A percentile compares a stretch with the other conserved stretches of the same genome.
Conservation (phyloP, 1,284 basidiomycete genomes). For the Sporisorium iseilematis-ciliati region DNA sequence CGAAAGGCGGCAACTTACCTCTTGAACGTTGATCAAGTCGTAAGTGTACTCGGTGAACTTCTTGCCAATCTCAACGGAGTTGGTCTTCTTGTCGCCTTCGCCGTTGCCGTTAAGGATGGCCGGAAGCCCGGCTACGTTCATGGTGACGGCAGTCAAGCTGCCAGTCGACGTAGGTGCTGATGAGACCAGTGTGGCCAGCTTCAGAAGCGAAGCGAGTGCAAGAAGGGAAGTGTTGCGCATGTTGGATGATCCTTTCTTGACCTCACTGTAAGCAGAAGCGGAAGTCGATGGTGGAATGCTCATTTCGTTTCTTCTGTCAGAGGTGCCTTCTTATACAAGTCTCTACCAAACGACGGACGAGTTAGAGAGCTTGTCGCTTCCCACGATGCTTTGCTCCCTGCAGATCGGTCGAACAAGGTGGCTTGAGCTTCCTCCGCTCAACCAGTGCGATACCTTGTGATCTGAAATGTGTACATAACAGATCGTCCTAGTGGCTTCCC, state of each 20-base stretch:
- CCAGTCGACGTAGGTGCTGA: slow-evolving; percentile 8
- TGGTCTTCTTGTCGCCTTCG: slow-evolving; percentile 22
- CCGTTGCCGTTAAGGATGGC: slow-evolving; percentile 25
- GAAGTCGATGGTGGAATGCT: neutral
- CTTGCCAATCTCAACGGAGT: slow-evolving; percentile 21
- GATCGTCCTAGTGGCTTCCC: no score
- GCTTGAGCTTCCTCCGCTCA: no score
- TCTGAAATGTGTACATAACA: no score
- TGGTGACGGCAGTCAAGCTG: slow-evolving; percentile 23
- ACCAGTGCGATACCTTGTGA: no score
- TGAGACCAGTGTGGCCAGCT: slow-evolving; percentile 8
- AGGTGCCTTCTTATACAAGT: neutral
- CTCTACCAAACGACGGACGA: no score
- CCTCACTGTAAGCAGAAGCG: neutral
- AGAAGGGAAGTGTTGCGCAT: slow-evolving; percentile 12
- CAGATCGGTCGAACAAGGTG: no score
- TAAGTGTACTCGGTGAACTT: slow-evolving; percentile 23
- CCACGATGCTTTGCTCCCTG: no score
- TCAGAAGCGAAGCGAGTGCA: slow-evolving; percentile 9
- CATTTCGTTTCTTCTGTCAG: neutral
- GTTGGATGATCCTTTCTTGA: neutral
- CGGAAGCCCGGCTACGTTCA: slow-evolving; percentile 33
- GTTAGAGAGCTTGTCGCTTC: no score
- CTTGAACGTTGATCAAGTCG: slow-evolving; percentile 32
- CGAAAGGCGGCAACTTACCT: slow-evolving; percentile 8